Base-by-base conservation (phyloP, 2,329 filamentous ascomycete genomes). In the Aspergillus spinulosporus region DNA sequence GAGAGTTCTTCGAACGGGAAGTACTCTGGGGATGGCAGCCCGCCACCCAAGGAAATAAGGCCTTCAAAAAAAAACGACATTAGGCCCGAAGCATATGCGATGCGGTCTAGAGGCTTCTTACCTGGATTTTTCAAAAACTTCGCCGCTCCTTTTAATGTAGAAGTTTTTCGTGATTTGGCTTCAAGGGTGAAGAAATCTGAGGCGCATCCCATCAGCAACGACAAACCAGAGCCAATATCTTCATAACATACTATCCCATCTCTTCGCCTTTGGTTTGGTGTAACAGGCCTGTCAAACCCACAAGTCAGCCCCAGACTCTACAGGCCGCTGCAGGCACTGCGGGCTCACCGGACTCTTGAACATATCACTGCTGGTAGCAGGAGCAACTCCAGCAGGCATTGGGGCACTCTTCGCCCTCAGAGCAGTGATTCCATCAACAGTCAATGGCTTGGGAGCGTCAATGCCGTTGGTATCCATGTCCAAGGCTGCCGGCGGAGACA, bases 11-110 rank as follows among this genome's bases (percentile, higher is more conserved):
- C 86, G 66, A 97, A 87, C n/a, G 94, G 94, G 68, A 99, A 99
- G 75, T 95, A 90, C 71, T 93, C 87, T 58, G 89, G 84, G 11
- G 90, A 92, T 3, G 94, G 94, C 15, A 99, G 79, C 3, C 94
- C 94, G 50, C 94, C 94, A 54, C 94, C 94, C 1, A 99, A 86
- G 1, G 92, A 96, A 69, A 99, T 94, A 57, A 97, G 76, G 12
- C 89, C 76, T 74, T 31, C 3, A 14, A 12, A 12, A 36, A 37
- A 9, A 47, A 26, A 28, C 5, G 21, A 21, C 21, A 31, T 53
- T 42, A 57, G 37, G 21, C 40, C 12, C 14, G 12, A 39, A 14
- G 11, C 3, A 21, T 15, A 31, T 11, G 21, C 6, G 3, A 7
- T 12, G 21, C 7, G 15, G 6, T 3, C 9, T 21, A 32, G 31